Conservation (phyloP, 805 yeast species). For the Candida vaughaniae region DNA sequence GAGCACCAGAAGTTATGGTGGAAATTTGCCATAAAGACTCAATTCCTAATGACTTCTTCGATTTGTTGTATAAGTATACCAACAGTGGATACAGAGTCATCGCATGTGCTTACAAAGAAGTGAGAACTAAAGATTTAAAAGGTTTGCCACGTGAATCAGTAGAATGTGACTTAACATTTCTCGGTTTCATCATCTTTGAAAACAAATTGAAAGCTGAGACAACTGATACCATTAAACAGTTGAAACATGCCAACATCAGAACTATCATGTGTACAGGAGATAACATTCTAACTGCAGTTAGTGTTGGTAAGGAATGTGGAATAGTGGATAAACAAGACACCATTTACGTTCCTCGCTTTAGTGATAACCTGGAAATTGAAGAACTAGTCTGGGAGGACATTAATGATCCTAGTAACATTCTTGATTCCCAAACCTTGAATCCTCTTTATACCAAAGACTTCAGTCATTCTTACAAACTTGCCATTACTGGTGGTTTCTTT, state of each 20-base stretch:
- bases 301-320: slow-evolving; percentile 86
- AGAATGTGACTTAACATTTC: slow-evolving; percentile 68
- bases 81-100: slow-evolving; percentile 94
- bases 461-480: slow-evolving; percentile 56
- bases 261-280: slow-evolving; percentile 98
- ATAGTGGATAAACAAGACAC: slow-evolving; percentile 47
- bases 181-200: slow-evolving; percentile 91
- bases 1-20: slow-evolving; percentile 94
- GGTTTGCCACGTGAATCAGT: slow-evolving; percentile 53
- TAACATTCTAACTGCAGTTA: slow-evolving; percentile 88
- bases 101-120: slow-evolving; percentile 76
- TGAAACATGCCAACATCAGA: slow-evolving; percentile 69
- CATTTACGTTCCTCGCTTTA: slow-evolving; percentile 57
- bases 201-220: slow-evolving; percentile 81
- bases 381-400: slow-evolving; percentile 69
- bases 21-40: slow-evolving; percentile 71
- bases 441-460: slow-evolving; percentile 32
- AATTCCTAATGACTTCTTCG: slow-evolving; percentile 73
- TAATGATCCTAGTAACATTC: slow-evolving; percentile 49
- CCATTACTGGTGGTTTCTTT: slow-evolving; percentile 92
- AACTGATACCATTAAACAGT: slow-evolving; percentile 52
- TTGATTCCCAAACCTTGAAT: slow-evolving; percentile 65
- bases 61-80: slow-evolving; percentile 77
- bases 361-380: slow-evolving; percentile 35
- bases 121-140: slow-evolving; percentile 22